Conservation (phyloP, 2,329 filamentous ascomycete species). For the Lecanicillium sp. region DNA sequence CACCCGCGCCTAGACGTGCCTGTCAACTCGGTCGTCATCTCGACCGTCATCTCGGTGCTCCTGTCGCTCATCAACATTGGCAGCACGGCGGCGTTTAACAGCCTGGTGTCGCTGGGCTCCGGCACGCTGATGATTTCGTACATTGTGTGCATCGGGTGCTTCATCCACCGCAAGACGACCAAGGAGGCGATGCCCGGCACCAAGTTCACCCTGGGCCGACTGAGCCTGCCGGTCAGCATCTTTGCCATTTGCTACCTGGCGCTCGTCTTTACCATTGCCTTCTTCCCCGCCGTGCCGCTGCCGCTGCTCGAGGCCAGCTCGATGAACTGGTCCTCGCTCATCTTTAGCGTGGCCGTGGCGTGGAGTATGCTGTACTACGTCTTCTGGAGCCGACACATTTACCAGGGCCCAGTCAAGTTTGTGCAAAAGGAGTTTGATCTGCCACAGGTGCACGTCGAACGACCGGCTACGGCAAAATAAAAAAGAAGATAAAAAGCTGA, state of each 20-base stretch:
- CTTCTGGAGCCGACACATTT: constrained; percentile 14
- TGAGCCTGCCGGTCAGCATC: constrained; percentile 31
- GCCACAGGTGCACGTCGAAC: neutral
- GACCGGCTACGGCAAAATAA: neutral
- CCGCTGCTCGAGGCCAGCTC: constrained; percentile 23
- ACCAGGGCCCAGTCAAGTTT: constrained; percentile 9
- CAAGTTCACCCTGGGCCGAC: constrained; percentile 28
- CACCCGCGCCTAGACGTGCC: constrained; percentile 51
- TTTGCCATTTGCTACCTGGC: constrained; percentile 34
- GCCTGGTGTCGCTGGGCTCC: constrained; percentile 42
- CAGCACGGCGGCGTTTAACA: constrained; percentile 42
- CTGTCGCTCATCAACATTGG: constrained; percentile 44
- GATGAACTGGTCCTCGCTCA: constrained; percentile 43
- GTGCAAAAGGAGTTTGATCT: neutral
- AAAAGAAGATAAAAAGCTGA: neutral
- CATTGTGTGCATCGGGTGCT: constrained; percentile 36
- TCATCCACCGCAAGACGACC: constrained; percentile 33
- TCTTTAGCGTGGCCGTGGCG: constrained; percentile 30
- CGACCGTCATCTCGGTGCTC: constrained; percentile 34
- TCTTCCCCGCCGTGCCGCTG: constrained; percentile 33
- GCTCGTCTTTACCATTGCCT: constrained; percentile 38
- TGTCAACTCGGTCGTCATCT: constrained; percentile 46
- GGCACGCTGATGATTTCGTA: constrained; percentile 43
- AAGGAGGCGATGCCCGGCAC: constrained; percentile 9
- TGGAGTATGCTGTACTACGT: constrained; percentile 32